phyloP scores from a whole-genome alignment of 1,139 yeast genomes.

The Taiozyma sp. region DNA sequence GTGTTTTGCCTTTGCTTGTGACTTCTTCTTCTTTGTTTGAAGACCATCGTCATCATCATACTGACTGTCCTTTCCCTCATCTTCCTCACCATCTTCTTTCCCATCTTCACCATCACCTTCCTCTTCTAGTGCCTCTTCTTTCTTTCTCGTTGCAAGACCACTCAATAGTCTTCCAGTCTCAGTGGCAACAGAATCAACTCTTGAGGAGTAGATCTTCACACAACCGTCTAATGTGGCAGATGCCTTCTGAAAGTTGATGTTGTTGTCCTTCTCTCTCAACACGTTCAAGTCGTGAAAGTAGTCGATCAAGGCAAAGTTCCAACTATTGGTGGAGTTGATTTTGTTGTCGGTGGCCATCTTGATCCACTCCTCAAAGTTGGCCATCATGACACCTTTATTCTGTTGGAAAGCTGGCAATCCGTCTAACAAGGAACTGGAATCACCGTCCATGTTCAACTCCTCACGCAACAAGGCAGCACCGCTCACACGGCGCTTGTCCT shows the following conservation, averaged over 20 bases:
- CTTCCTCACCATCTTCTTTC: conserved; percentile 34
- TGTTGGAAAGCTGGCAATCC: conserved; percentile 20
- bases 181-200: conserved; percentile 88
- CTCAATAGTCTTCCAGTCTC: conserved; percentile 85
- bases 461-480: conserved; percentile 24
- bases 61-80: conserved; percentile 28
- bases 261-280: conserved; percentile 55
- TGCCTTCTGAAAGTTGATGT: conserved; percentile 74
- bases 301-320: conserved; percentile 89
- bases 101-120: conserved; percentile 50
- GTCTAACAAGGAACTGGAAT: conserved; percentile 17
- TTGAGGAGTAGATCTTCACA: conserved; percentile 74
- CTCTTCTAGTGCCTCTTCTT: conserved; percentile 31
- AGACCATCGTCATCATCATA: conserved; percentile 32
- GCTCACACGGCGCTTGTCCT: conserved; percentile 22
- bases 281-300: conserved; percentile 72
- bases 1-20: conserved; percentile 30
- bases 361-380: conserved; percentile 40
- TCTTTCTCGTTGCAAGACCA: conserved; percentile 57
- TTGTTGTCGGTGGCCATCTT: conserved; percentile 39
- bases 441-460: conserved; percentile 15
- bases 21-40: conserved; percentile 26
- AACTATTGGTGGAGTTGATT: conserved; percentile 60
- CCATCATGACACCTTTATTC: conserved; percentile 39
- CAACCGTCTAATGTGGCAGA: conserved; percentile 83